These are phyloP conservation scores for Penicillium bialowiezense DNA, from an alignment of 495 filamentous ascomycete genomes.

Conservation along the genomic window DNA sequence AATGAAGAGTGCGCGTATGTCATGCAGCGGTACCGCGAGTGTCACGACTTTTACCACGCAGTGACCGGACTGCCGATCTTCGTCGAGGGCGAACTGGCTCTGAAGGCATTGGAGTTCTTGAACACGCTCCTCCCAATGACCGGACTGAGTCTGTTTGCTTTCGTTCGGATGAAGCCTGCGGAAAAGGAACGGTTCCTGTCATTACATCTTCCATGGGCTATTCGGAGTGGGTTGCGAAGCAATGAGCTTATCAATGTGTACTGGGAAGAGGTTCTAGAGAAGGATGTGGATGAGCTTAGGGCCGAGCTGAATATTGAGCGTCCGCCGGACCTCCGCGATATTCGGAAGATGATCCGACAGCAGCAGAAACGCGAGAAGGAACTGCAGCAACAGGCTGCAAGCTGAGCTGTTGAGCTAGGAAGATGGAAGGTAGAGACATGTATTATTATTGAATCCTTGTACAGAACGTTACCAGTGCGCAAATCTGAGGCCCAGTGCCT, in stretches of 20 bases:
- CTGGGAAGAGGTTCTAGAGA: constrained; percentile 94
- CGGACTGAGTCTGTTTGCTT: constrained; percentile 71
- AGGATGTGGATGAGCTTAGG: constrained; percentile 75
- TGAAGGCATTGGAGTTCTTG: constrained; percentile 95
- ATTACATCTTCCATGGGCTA: constrained; percentile 86
- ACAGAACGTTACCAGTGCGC: constrained; percentile 4
- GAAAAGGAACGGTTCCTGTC: constrained; percentile 71
- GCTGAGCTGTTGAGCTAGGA: constrained; percentile 7
- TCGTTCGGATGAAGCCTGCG: constrained; percentile 67
- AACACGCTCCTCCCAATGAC: constrained; percentile 97
- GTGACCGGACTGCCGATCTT: constrained; percentile 89
- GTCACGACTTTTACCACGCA: constrained; percentile 98
- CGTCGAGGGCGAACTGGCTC: constrained; percentile 86
- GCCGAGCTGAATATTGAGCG: constrained; percentile 74
- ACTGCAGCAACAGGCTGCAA: constrained; percentile 31
- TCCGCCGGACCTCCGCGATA: constrained; percentile 84
- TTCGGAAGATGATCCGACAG: constrained; percentile 65
- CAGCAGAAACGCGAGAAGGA: constrained; percentile 65
- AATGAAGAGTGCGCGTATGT: constrained; percentile 95
- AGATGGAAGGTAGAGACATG: constrained; percentile 1
- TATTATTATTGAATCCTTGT: constrained; percentile 15
- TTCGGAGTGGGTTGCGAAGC: constrained; percentile 71
- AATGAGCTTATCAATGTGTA: constrained; percentile 94
- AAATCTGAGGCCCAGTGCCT: not conserved
- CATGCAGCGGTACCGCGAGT: constrained; percentile 97